Evolutionary conservation across 1,284 basidiomycete genomes (phyloP).

Genomic region (Vanrija humicola): DNA sequence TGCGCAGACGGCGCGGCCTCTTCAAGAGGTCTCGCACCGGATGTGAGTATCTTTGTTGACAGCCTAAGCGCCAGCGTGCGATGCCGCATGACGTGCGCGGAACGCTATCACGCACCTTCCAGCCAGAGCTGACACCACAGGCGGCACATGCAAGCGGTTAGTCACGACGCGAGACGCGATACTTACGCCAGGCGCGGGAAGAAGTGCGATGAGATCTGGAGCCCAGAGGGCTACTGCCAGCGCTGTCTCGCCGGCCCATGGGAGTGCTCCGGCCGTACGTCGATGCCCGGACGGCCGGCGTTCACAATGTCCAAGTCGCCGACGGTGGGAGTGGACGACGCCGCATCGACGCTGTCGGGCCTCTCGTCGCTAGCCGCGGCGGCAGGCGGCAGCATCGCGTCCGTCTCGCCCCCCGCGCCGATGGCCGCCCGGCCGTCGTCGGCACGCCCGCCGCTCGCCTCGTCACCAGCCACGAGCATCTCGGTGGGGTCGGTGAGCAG

Average conservation of each 20-base stretch:
- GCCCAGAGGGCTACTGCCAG: conserved; percentile 21
- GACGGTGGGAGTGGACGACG: no score
- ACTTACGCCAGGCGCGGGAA: conserved; percentile 24
- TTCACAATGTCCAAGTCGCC: not conserved
- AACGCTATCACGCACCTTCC: no score
- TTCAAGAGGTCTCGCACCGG: conserved; percentile 26
- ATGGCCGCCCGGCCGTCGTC: no score
- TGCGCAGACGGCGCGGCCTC: conserved; percentile 13
- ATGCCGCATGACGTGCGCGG: not conserved
- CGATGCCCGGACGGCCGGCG: not conserved
- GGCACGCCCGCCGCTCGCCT: no score
- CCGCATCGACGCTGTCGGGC: no score
- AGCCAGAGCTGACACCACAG: conserved; percentile 3
- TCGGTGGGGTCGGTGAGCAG: no score
- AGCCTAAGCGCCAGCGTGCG: not conserved
- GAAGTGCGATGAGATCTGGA: conserved; percentile 33
- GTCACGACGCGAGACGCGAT: not conserved
- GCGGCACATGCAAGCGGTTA: conserved; percentile 26
- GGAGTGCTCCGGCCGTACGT: conserved; percentile 19
- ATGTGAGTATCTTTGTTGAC: conserved; percentile 13
- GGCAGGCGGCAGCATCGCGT: no score
- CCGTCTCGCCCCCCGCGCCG: no score
- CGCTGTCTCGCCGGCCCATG: conserved; percentile 23
- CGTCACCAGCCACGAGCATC: no score
- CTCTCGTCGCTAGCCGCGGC: no score